A percentile compares a stretch with the other conserved stretches of the same genome.
phyloP scores from a whole-genome alignment of 73 alveolate species.

The Symbiodinium natans region DNA sequence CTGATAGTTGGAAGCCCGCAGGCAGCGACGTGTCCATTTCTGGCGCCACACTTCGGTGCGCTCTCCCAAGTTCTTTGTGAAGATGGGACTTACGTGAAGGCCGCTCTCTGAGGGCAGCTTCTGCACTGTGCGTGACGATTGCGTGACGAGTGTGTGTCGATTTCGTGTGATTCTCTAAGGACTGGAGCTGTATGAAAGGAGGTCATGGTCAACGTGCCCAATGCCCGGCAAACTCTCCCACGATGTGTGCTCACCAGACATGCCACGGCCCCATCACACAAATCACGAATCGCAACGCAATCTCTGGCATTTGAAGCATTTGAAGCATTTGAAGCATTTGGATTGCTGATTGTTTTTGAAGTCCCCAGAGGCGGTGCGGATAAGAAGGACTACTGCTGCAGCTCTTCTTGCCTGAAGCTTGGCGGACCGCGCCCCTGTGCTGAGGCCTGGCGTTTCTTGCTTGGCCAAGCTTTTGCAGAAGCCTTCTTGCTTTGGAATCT shows the following conservation, averaged over 20 bases:
- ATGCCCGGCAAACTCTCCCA: neutral
- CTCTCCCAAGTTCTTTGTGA: neutral
- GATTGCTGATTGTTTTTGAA: too few relatives aligned
- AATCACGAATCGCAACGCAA: neutral
- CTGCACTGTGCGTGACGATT: neutral
- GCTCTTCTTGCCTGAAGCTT: neutral
- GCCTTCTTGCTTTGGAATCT: neutral
- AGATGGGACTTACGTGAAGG: conserved; percentile 23
- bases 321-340: too few relatives aligned
- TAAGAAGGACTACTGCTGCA: conserved; percentile 33
- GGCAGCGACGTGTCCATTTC: neutral
- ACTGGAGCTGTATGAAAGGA: conserved; percentile 22
- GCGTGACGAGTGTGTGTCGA: neutral
- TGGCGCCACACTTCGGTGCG: neutral
- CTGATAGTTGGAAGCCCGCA: neutral
- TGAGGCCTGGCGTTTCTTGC: neutral
- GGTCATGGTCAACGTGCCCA: conserved; percentile 14
- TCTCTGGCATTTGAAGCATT: too few relatives aligned
- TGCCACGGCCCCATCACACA: neutral
- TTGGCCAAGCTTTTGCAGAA: neutral
- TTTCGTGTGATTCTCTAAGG: neutral
- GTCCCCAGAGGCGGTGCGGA: conserved; percentile 32
- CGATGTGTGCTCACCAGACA: neutral
- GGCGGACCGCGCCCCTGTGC: conserved; percentile 7
- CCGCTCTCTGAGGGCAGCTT: neutral